Conservation (phyloP, 2,329 filamentous ascomycete species). For the Pseudogymnoascus sp. region DNA sequence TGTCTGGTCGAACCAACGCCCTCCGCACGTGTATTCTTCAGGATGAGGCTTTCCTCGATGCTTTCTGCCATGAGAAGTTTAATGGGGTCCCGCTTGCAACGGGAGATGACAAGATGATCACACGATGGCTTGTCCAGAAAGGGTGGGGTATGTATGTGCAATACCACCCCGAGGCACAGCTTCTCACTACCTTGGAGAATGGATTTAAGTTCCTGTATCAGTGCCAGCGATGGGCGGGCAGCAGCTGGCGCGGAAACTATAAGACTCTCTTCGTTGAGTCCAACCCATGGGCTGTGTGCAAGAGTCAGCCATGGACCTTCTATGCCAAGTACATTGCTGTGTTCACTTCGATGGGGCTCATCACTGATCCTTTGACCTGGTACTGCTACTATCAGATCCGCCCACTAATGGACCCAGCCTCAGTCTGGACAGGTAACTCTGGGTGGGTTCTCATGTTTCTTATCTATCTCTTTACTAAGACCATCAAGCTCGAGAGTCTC, state of each 20-base stretch:
- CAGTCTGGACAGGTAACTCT: conserved; percentile 28
- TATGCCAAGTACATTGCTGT: conserved; percentile 91
- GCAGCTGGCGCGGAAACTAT: conserved; percentile 95
- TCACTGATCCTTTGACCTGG: conserved; percentile 66
- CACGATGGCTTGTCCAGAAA: conserved; percentile 87
- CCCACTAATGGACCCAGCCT: conserved; percentile 44
- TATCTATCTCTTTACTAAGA: conserved; percentile 84
- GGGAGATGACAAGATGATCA: conserved; percentile 97
- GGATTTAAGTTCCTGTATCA: conserved; percentile 84
- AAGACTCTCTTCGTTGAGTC: conserved; percentile 76
- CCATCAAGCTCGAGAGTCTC: conserved; percentile 80
- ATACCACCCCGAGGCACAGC: conserved; percentile 82
- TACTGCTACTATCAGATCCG: conserved; percentile 62
- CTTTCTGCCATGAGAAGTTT: conserved; percentile 89
- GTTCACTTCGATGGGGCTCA: conserved; percentile 76
- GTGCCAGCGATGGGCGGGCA: conserved; percentile 88
- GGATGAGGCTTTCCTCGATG: conserved; percentile 74
- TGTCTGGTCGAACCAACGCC: conserved; percentile 87
- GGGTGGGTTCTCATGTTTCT: conserved; percentile 32
- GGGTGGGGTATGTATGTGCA: conserved; percentile 93
- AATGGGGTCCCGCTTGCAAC: conserved; percentile 83
- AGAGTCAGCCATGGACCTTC: conserved; percentile 85
- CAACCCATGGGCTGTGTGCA: neutral
- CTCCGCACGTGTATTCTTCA: conserved; percentile 84
- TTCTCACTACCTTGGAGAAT: conserved; percentile 87